Conservation (phyloP, 345 rosid genomes). For the Rhodamnia rubescens region DNA sequence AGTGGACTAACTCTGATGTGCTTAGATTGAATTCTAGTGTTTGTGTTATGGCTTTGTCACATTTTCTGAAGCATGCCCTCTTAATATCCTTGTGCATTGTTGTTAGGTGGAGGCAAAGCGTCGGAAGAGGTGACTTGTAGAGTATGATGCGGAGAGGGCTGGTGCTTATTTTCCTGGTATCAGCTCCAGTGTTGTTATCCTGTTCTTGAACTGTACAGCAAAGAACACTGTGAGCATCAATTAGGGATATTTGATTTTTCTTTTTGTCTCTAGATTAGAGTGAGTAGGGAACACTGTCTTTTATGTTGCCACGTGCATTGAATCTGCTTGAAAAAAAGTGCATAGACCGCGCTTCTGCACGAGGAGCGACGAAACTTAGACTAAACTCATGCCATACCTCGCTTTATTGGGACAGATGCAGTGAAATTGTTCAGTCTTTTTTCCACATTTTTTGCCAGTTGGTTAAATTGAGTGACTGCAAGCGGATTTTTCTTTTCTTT, state of each 20-base stretch:
- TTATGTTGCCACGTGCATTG: background rate
- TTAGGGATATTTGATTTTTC: background rate
- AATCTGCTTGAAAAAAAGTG: background rate
- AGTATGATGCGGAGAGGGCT: background rate
- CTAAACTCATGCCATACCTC: background rate
- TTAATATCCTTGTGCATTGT: background rate
- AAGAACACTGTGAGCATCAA: background rate
- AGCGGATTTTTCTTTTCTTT: background rate
- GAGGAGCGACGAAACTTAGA: background rate
- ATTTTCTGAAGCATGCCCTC: background rate
- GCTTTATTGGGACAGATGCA: background rate
- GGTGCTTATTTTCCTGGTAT: background rate
- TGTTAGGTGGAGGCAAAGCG: conserved; percentile 63
- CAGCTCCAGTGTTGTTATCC: background rate
- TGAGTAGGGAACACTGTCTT: background rate
- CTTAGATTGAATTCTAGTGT: background rate
- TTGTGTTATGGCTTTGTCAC: background rate
- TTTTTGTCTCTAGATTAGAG: background rate
- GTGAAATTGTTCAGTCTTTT: background rate
- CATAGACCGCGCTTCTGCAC: background rate
- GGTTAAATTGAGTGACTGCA: background rate
- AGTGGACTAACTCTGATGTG: background rate
- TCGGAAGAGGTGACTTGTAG: conserved; percentile 37
- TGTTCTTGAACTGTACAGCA: background rate
- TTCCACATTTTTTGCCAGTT: background rate